Percentiles rank a stretch among this genome's conserved stretches.
Evolutionary conservation across 1,284 basidiomycete genomes (phyloP).

Genomic region (Tilletia indica): DNA sequence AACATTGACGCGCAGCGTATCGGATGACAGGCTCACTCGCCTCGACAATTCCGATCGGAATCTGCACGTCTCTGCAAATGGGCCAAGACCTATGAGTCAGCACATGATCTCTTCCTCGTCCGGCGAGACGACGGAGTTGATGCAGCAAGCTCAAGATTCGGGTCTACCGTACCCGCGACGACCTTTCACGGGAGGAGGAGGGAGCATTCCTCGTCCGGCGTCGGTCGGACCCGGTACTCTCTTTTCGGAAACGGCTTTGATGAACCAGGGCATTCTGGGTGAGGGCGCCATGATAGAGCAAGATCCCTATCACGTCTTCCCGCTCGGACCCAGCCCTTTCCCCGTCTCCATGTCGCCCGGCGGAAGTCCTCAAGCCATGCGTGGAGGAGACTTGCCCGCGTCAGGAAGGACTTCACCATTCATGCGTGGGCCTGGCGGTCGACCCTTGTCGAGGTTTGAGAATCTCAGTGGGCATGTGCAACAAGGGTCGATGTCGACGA

Average conservation of each 20-base stretch:
- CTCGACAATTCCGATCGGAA: background rate
- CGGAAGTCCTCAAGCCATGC: background rate
- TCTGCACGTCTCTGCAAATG: too few relatives aligned
- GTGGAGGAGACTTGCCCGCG: background rate
- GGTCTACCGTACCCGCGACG: conserved; percentile 3
- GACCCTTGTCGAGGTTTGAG: background rate
- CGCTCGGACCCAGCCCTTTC: conserved; percentile 7
- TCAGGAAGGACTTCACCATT: background rate
- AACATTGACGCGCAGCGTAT: background rate
- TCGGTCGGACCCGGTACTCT: conserved; percentile 5
- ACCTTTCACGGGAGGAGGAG: conserved; percentile 2
- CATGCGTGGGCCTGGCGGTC: background rate
- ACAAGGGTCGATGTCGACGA: background rate
- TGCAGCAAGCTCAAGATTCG: background rate
- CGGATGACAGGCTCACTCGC: background rate
- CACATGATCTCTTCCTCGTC: too few relatives aligned
- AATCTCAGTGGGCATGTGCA: background rate
- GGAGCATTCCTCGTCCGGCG: conserved; percentile 3
- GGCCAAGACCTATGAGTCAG: too few relatives aligned
- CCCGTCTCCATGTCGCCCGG: background rate
- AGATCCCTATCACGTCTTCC: conserved; percentile 1
- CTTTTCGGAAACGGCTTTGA: too few relatives aligned
- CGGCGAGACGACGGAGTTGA: background rate
- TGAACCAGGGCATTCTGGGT: background rate
- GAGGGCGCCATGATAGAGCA: background rate